Base-by-base conservation (phyloP, 306 rosid species). In the Acacia melanoxylon region DNA sequence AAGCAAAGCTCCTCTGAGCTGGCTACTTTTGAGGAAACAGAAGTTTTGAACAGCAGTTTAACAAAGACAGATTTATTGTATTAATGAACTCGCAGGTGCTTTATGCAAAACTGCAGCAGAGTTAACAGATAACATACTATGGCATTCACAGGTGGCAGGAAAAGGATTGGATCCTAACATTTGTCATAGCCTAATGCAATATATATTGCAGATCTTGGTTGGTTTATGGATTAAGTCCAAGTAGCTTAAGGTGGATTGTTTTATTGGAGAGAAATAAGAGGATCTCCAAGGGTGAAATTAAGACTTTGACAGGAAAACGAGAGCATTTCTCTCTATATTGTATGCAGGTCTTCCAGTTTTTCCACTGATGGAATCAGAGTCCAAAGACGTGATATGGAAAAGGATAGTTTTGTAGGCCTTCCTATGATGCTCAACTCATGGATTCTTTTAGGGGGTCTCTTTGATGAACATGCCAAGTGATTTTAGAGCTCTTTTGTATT, bases 71-170 rank as follows among this genome's bases (percentile, higher is more conserved):
- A 62, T 59, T 46, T 22, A 51, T 48, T 42, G 33, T 51, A 29
- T 66, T 77, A 76, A 11, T 20, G 63, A 27, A 76, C 42, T 29
- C 33, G 10, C 76, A 37, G 11, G 19, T 42, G 77, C 67, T 41
- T 54, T 31, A 72, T 52, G 25, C 58, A 37, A 71, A 71, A 29
- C 2, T 42, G 24, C 20, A 85, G 49, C 40, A 44, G 27, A 63
- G 12, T 67, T 54, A 65, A 58, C 68, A 46, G 78, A 81, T 25
- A 77, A 59, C 14, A 71, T 31, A 78, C 19, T 41, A 73, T 44
- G 70, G 42, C 31, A 33, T 80, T 78, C 73, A 29, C 69, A 74
- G 9, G 42, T 7, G 33, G 44, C 70, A 65, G 70, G 72, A 37
- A 67, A 67, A 67, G 65, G 62, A 68, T 48, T 78, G 12, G 56